Base-by-base conservation (phyloP, 2,329 filamentous ascomycete genomes). In the Trichocomaceae sp. region DNA sequence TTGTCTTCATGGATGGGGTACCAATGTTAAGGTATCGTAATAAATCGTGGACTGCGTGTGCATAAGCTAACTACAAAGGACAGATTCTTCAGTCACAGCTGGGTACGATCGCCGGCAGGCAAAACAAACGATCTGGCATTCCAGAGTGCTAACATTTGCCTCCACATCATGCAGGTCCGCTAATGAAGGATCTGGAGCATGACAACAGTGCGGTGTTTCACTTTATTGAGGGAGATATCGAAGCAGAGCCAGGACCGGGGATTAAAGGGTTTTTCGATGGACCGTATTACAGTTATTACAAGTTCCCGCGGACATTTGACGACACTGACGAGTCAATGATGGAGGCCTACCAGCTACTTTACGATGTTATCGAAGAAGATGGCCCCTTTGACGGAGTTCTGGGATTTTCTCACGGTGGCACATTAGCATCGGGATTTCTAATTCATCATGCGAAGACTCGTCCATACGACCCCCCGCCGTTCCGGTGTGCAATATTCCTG, bases 301-400 rank as follows among this genome's bases (percentile, higher is more conserved):
- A 63, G 19, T 66, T 64, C 45, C 62, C 64, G 20, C 63, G 61
- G 47, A 59, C 60, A 3, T 59, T 65, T 47, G 60, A 61, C 31
- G 52, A 59, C 48, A 50, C 57, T 13, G 62, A 64, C 20, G 58
- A 63, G 23, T 58, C 59, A 5, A 51, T 67, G 8, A 45, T 56
- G 9, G 59, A 65, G 2, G 59, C 65, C 12, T 62, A 65, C 46
- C 26, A 50, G 31, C 69, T 68, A 65, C 63, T 75, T 2, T 59
- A 60, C 15, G 60, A 66, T 0, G 58, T 66, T 46, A 58, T 75
- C 47, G 58, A 62, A 2, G 47, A 60, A 1, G 59, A 68, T 7
- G 73, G 73, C 0, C 74, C 74, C 4, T 76, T 75, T 59, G 73
- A 76, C 58, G 67, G 65, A 5, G 70, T 74, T 1, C 63, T 76